These are phyloP conservation scores for Penicillium sclerotigenum DNA, from an alignment of 2,329 filamentous ascomycete species.

Conservation along the genomic window DNA sequence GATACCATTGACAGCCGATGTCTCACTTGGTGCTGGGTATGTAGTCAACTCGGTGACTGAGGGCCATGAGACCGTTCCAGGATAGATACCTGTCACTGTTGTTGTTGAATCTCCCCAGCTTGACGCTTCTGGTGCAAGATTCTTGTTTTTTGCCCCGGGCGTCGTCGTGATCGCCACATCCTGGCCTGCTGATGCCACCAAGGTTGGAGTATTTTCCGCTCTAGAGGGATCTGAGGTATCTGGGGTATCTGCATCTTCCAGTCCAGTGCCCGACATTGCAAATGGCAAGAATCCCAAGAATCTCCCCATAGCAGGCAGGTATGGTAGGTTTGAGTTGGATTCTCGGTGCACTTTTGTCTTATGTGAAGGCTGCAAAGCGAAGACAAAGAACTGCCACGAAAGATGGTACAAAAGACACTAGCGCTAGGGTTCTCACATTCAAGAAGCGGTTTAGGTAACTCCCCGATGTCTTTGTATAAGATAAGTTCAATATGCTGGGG, in stretches of 20 bases:
- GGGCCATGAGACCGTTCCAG: background rate
- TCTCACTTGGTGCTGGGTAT: background rate
- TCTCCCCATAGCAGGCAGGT: background rate
- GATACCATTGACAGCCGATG: background rate
- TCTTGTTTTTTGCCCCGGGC: background rate
- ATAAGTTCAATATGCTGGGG: background rate
- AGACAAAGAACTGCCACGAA: background rate
- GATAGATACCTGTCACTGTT: background rate
- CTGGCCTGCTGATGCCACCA: background rate
- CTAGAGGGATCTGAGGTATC: no score
- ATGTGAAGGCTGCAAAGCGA: background rate
- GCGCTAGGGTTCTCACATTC: background rate
- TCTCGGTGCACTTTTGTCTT: background rate
- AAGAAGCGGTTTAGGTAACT: background rate
- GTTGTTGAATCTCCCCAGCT: background rate
- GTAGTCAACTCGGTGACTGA: background rate
- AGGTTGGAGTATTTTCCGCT: background rate
- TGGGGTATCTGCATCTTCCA: background rate
- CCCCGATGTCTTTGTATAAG: background rate
- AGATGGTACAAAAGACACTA: background rate
- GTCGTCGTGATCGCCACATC: background rate
- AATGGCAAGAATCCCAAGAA: background rate
- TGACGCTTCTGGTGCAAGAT: background rate
- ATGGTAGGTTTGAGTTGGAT: background rate
- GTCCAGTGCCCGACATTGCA: background rate